Conservation (phyloP, 179 eudicot genomes). For the Beta lomatogona region DNA sequence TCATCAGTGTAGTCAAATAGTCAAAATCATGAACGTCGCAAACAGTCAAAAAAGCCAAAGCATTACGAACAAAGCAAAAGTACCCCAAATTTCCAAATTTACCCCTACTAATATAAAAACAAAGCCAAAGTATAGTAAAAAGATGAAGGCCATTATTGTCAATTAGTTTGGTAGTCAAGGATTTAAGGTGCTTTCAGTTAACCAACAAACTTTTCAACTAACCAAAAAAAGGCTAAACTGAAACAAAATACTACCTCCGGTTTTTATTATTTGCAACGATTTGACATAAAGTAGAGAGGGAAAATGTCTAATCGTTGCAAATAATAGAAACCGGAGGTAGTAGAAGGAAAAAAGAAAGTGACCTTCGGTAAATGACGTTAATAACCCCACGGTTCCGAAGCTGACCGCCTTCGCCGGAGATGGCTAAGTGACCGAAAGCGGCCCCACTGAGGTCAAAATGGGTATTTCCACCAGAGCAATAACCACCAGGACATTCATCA, state of each 20-base stretch:
- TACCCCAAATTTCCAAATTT: conserved; percentile 8
- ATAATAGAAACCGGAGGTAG: too few species aligned
- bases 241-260: too few species aligned
- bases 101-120: background rate
- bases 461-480: conserved; percentile 56
- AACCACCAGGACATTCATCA: conserved; percentile 93
- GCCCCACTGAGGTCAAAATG: conserved; percentile 99
- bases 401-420: conserved; percentile 51
- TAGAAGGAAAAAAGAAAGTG: background rate
- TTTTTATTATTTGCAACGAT: too few species aligned
- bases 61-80: background rate
- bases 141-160: conserved; percentile 11
- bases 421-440: conserved; percentile 85
- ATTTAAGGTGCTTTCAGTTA: conserved; percentile 18
- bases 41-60: conserved; percentile 24
- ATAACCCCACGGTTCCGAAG: conserved; percentile 77
- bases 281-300: too few species aligned
- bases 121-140: too few species aligned
- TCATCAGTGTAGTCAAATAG: conserved; percentile 21
- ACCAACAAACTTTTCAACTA: background rate
- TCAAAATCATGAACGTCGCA: conserved; percentile 14
- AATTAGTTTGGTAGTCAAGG: background rate
- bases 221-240: background rate
- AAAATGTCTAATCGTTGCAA: too few species aligned
- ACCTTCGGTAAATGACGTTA: conserved; percentile 70